Conservation (phyloP, 2,329 filamentous ascomycete species). For the Xylariaceae sp. region DNA sequence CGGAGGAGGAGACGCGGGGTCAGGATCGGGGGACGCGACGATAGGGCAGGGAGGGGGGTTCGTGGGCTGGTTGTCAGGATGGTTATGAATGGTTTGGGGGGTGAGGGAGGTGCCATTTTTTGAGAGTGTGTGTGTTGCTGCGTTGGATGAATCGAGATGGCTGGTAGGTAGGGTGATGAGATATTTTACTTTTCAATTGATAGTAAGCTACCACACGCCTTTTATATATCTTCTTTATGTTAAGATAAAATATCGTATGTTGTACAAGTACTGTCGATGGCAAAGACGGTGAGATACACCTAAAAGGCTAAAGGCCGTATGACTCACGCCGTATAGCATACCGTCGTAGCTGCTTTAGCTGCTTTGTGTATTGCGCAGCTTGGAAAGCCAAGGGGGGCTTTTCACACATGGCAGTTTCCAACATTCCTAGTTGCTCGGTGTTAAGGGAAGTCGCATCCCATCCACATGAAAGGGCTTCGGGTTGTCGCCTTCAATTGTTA, state of each 20-base stretch:
- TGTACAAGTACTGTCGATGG: background rate
- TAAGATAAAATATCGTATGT: too few species aligned
- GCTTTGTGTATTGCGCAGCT: background rate
- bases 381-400: too few species aligned
- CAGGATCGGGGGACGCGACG: constrained; percentile 15
- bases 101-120: constrained; percentile 2
- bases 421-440: too few species aligned
- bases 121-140: background rate
- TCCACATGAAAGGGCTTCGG: too few species aligned
- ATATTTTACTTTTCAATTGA: too few species aligned
- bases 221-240: too few species aligned
- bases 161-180: too few species aligned
- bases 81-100: background rate
- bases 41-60: constrained; percentile 19
- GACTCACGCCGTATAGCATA: background rate
- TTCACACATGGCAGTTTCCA: too few species aligned
- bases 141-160: too few species aligned
- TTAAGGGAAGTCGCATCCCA: too few species aligned
- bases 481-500: too few species aligned
- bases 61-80: constrained; percentile 13
- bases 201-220: too few species aligned
- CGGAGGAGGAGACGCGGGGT: constrained; percentile 25
- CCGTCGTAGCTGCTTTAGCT: background rate
- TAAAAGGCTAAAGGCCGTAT: background rate
- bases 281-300: background rate